phyloP scores from a whole-genome alignment of 2,329 filamentous ascomycete genomes.

The Ascosphaera pollenicola region DNA sequence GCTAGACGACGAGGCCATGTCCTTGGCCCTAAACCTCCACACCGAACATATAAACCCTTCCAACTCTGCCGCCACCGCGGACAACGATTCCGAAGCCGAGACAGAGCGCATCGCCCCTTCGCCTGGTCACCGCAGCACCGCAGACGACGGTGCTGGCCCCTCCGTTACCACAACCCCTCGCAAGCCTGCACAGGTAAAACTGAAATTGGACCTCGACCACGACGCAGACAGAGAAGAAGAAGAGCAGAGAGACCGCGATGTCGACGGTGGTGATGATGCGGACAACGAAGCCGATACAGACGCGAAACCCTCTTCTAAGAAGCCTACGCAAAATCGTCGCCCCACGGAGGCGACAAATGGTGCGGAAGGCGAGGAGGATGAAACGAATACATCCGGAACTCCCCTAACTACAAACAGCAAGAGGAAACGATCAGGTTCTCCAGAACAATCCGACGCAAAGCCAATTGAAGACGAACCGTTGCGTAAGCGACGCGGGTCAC shows the following conservation, averaged over 20 bases:
- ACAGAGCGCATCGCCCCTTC: slow-evolving; percentile 83
- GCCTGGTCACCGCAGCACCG: slow-evolving; percentile 41
- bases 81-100: slow-evolving; percentile 65
- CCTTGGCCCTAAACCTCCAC: slow-evolving; percentile 28
- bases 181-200: slow-evolving; percentile 44
- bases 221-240: too few relatives aligned
- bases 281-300: slow-evolving; percentile 12
- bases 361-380: slow-evolving; percentile 8
- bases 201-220: slow-evolving; percentile 25
- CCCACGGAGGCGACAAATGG: slow-evolving; percentile 11
- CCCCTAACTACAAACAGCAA: slow-evolving; percentile 13
- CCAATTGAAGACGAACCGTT: slow-evolving; percentile 17
- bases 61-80: too few relatives aligned
- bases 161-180: slow-evolving; percentile 53
- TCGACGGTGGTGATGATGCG: slow-evolving; percentile 14
- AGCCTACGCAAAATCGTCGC: slow-evolving; percentile 13
- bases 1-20: slow-evolving; percentile 29
- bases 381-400: slow-evolving; percentile 9
- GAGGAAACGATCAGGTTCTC: slow-evolving; percentile 18
- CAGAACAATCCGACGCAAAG: slow-evolving; percentile 15
- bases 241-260: too few relatives aligned
- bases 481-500: slow-evolving; percentile 19
- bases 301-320: slow-evolving; percentile 20
- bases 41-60: too few relatives aligned
- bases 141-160: slow-evolving; percentile 34